Evolutionary conservation across 768 basidiomycete genomes (phyloP).

Genomic region (Hericium coralloides): DNA sequence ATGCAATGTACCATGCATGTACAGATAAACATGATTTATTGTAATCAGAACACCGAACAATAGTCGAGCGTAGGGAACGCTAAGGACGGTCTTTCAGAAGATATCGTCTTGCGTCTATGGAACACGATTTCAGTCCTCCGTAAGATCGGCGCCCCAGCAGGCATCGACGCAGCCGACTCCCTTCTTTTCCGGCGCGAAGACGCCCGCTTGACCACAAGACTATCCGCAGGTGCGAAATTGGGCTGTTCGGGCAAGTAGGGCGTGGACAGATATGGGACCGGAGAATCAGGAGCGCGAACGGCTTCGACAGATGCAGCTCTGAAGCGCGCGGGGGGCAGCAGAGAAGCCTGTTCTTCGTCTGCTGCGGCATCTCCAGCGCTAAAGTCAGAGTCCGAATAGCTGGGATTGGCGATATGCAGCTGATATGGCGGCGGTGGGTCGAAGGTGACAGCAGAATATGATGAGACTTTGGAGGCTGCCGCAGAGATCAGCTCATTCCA

Average conservation of each 20-base stretch:
- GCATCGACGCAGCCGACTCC: not conserved
- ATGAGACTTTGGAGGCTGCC: too few relatives aligned
- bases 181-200: not conserved
- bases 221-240: slow-evolving; percentile 8
- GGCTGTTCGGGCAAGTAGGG: slow-evolving; percentile 5
- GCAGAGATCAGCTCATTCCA: not conserved
- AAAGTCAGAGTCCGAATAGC: not conserved
- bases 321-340: not conserved
- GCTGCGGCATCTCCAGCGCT: not conserved
- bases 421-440: slow-evolving; percentile 10
- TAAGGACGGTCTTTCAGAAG: not conserved
- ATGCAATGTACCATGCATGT: not conserved
- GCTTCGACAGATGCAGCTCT: slow-evolving; percentile 7
- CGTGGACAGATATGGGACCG: slow-evolving; percentile 6
- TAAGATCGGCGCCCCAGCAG: not conserved
- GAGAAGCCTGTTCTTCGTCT: not conserved
- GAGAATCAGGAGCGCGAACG: slow-evolving; percentile 12
- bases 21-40: not conserved
- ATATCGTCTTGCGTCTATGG: not conserved
- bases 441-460: not conserved
- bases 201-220: not conserved
- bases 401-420: slow-evolving; percentile 2
- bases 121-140: not conserved
- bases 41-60: not conserved
- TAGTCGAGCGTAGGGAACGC: not conserved